Base-by-base conservation (phyloP, 164 flowering plant genomes). In the Saururus chinensis region DNA sequence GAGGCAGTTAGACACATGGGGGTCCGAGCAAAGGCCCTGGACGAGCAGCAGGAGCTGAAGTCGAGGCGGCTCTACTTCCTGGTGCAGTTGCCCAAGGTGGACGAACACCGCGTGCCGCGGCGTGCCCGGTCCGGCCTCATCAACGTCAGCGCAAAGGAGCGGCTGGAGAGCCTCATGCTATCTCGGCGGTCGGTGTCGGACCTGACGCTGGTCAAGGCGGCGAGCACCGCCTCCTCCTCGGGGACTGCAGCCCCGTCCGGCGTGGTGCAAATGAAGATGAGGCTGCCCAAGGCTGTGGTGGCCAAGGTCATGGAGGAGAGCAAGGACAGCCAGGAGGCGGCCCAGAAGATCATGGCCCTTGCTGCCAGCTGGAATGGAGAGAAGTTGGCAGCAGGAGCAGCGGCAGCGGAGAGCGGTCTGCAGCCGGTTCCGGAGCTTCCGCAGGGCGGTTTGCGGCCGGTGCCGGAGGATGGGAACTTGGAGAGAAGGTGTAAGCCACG, bases 261-360 rank as follows among this genome's bases (percentile, higher is more conserved):
- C 11, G 16, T 25, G 22, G 24, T 13, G 19, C 26, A 60, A 17
- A 20, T 51, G 59, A 53, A 51, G 69, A 52, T 52, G 80, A 69
- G 19, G 26, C 60, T 17, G 53, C 68, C 66, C 37, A 77, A 76
- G 77, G 76, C 86, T 4, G 82, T 83, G 61, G 84, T 91, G 65
- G 84, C 75, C 25, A 85, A 63, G 70, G 37, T 88, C 69, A 70
- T 85, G 79, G 71, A 70, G 62, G 85, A 81, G 42, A 80, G 92
- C 67, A 74, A 40, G 26, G 79, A 79, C 57, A 81, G 72, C 21
- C 64, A 74, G 0, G 97, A 91, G 64, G 88, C 77, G 0, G 92
- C 92, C 0, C 78, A 82, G 77, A 91, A 73, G 75, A 80, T 91
- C 51, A 62, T 82, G 73, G 72, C 65, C 5, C 82, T 90, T 37